phyloP scores from a whole-genome alignment of 2,329 filamentous ascomycete species.

The Neoscytalidium dimidiatum region DNA sequence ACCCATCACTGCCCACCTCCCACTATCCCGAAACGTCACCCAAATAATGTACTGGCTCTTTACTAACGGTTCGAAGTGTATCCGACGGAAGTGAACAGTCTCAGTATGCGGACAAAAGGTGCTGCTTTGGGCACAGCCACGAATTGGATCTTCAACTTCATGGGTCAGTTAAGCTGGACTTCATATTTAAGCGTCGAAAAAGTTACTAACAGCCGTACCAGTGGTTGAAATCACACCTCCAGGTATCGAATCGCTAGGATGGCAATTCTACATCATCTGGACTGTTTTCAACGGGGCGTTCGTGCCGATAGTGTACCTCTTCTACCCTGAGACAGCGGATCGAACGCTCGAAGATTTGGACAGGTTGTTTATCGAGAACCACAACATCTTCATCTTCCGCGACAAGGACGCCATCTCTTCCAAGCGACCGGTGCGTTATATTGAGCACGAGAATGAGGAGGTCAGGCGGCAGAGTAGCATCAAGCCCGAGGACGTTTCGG shows the following conservation, averaged over 20 bases:
- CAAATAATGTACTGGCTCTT: too few species aligned
- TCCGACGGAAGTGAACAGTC: conserved; percentile 52
- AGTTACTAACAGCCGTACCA: background rate
- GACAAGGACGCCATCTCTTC: conserved; percentile 51
- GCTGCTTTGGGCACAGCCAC: conserved; percentile 53
- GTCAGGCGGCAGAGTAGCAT: conserved; percentile 22
- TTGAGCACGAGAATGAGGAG: conserved; percentile 48
- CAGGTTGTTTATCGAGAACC: conserved; percentile 31
- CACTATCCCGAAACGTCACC: too few species aligned
- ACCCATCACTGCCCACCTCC: too few species aligned
- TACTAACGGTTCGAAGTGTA: conserved; percentile 32
- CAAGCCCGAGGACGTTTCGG: conserved; percentile 9
- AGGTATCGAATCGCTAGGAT: conserved; percentile 43
- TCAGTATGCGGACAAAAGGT: conserved; percentile 52
- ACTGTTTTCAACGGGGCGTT: conserved; percentile 50
- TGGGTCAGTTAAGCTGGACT: conserved; percentile 22
- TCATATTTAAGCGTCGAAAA: too few species aligned
- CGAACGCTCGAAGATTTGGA: conserved; percentile 35
- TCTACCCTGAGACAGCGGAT: conserved; percentile 29
- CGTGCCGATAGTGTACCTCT: conserved; percentile 48
- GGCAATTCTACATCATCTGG: conserved; percentile 50
- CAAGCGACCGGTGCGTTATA: conserved; percentile 50
- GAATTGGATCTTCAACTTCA: conserved; percentile 53
- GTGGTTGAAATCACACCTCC: conserved; percentile 49
- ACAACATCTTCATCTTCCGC: conserved; percentile 45